Evolutionary conservation across 1,139 yeast species (phyloP).

Genomic region (Scheffersomyces lignicola): DNA sequence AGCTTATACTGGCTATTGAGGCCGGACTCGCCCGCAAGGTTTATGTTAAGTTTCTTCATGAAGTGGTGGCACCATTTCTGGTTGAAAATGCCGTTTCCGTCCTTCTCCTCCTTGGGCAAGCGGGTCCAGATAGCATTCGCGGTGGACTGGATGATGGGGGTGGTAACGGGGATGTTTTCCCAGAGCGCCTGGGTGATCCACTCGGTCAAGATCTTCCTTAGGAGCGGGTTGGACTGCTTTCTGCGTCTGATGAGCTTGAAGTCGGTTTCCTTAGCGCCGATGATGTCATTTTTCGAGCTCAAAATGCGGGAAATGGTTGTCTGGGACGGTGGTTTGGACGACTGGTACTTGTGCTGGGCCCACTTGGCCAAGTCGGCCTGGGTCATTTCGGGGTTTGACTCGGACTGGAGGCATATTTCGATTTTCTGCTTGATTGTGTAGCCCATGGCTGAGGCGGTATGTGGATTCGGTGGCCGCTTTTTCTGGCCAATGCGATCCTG

Average conservation of each 20-base stretch:
- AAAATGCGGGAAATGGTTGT: conserved; percentile 65
- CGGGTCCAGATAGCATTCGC: conserved; percentile 66
- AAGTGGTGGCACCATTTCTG: conserved; percentile 68
- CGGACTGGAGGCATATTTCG: conserved; percentile 66
- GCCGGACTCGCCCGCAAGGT: conserved; percentile 38
- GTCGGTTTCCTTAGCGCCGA: conserved; percentile 60
- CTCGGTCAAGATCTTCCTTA: conserved; percentile 59
- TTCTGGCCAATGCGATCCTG: too few relatives aligned
- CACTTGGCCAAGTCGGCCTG: conserved; percentile 66
- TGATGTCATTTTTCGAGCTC: conserved; percentile 57
- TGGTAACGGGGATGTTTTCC: conserved; percentile 66
- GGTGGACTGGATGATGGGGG: conserved; percentile 63
- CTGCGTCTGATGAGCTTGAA: conserved; percentile 54
- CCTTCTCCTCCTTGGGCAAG: conserved; percentile 53
- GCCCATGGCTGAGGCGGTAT: conserved; percentile 37
- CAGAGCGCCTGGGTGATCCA: conserved; percentile 71
- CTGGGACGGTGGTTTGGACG: conserved; percentile 59
- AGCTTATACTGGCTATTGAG: conserved; percentile 40
- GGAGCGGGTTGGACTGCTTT: conserved; percentile 55
- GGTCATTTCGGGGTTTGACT: conserved; percentile 65
- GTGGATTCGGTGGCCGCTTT: too few relatives aligned
- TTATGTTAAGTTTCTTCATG: conserved; percentile 53
- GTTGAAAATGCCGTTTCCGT: conserved; percentile 64
- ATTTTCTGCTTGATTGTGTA: conserved; percentile 64
- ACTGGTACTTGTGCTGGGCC: conserved; percentile 58